Evolutionary conservation across 2,329 filamentous ascomycete genomes (phyloP).

Genomic region (Monilinia laxa): DNA sequence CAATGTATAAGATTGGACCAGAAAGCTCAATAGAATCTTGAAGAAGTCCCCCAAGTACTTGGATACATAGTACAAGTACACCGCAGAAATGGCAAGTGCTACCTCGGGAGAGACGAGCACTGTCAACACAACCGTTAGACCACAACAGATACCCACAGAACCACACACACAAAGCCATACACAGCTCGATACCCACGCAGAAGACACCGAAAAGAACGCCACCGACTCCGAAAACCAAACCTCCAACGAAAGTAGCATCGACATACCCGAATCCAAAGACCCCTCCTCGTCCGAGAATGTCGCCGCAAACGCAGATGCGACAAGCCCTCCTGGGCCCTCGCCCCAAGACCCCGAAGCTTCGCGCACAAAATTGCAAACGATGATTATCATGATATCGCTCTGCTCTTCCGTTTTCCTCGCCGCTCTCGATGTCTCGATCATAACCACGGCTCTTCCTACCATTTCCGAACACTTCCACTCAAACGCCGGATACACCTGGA

Average conservation of each 20-base stretch:
- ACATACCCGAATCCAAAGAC: neutral
- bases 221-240: neutral
- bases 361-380: slow-evolving; percentile 38
- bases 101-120: neutral
- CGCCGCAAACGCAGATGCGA: neutral
- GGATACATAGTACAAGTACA: neutral
- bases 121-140: neutral
- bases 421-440: slow-evolving; percentile 49
- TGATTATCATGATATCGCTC: slow-evolving; percentile 39
- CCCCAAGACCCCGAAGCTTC: slow-evolving; percentile 33
- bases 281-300: neutral
- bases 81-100: neutral
- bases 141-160: slow-evolving; percentile 3
- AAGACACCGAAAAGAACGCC: neutral
- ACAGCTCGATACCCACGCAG: neutral
- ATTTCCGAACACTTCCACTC: slow-evolving; percentile 55
- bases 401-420: slow-evolving; percentile 40
- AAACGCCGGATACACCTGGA: slow-evolving; percentile 64
- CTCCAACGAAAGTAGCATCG: neutral
- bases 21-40: too few relatives aligned
- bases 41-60: neutral
- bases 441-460: slow-evolving; percentile 61
- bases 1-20: neutral
- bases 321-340: slow-evolving; percentile 1
- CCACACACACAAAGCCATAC: neutral